Evolutionary conservation across 169 alveolate species (phyloP).

Genomic region (Cyclospora cayetanensis): DNA sequence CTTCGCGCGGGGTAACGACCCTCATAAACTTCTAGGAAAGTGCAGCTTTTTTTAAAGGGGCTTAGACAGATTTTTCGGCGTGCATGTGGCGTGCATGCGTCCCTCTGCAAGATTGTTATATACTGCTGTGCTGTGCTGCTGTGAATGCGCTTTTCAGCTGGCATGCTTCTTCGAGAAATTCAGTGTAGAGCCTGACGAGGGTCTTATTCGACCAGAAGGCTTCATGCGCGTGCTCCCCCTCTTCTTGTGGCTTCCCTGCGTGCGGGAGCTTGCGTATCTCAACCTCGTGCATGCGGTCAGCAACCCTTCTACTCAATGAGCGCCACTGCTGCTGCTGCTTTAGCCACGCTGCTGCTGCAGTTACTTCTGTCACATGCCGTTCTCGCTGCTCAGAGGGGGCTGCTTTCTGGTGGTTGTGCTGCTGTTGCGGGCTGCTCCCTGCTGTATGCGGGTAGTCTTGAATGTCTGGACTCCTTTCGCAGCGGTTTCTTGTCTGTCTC

Average conservation of each 20-base stretch:
- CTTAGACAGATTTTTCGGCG: neutral
- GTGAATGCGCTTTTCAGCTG: neutral
- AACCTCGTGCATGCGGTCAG: slow-evolving; percentile 50
- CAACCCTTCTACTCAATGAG: too few species aligned
- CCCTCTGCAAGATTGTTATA: neutral
- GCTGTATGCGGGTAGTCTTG: neutral
- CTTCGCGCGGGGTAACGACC: neutral
- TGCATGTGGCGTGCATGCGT: neutral
- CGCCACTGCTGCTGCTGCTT: too few species aligned
- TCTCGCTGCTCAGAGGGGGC: too few species aligned
- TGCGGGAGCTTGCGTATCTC: slow-evolving; percentile 53
- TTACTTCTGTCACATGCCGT: too few species aligned
- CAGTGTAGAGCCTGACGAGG: slow-evolving; percentile 64
- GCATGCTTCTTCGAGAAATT: slow-evolving; percentile 62
- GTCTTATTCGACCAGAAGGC: slow-evolving; percentile 57
- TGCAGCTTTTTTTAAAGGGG: neutral
- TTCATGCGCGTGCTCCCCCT: slow-evolving; percentile 65
- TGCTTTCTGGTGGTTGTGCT: too few species aligned
- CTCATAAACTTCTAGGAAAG: neutral
- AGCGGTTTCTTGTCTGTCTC: neutral
- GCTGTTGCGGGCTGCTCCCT: too few species aligned
- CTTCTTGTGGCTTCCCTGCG: slow-evolving; percentile 54
- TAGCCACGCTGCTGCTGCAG: too few species aligned
- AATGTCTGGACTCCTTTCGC: neutral
- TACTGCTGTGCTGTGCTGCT: neutral